Conservation (phyloP, 257 asterid species). For the Agastache rugosa region DNA sequence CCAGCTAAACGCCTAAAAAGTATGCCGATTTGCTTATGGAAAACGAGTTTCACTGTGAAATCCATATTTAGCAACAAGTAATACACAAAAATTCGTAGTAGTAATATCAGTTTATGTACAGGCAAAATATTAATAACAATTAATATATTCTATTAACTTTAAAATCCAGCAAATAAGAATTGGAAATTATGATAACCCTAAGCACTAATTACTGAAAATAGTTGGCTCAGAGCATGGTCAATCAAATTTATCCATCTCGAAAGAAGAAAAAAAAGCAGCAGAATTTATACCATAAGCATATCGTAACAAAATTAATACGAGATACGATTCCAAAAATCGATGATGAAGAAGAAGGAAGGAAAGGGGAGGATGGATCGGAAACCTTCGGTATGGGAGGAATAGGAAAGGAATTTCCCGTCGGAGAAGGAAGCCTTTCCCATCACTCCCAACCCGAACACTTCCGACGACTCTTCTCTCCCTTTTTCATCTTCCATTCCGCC, state of each 20-base stretch:
- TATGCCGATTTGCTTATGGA: too few species aligned
- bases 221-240: neutral
- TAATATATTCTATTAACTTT: neutral
- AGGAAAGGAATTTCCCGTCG: conserved; percentile 35
- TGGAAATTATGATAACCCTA: neutral
- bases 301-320: neutral
- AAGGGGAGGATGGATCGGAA: conserved; percentile 47
- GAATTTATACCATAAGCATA: neutral
- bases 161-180: neutral
- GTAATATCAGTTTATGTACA: neutral
- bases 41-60: neutral
- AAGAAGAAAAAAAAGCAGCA: neutral
- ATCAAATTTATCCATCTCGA: neutral
- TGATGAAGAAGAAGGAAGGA: neutral
- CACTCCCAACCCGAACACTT: conserved; percentile 42
- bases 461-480: conserved; percentile 38
- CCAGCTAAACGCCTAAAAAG: neutral
- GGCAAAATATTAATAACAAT: neutral
- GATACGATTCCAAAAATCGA: neutral
- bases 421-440: conserved; percentile 34
- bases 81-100: neutral
- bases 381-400: conserved; percentile 50
- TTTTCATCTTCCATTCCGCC: conserved; percentile 25
- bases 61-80: neutral
- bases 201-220: neutral